Evolutionary conservation across 148 eudicot species (phyloP).

Genomic region (Rheum nobile): DNA sequence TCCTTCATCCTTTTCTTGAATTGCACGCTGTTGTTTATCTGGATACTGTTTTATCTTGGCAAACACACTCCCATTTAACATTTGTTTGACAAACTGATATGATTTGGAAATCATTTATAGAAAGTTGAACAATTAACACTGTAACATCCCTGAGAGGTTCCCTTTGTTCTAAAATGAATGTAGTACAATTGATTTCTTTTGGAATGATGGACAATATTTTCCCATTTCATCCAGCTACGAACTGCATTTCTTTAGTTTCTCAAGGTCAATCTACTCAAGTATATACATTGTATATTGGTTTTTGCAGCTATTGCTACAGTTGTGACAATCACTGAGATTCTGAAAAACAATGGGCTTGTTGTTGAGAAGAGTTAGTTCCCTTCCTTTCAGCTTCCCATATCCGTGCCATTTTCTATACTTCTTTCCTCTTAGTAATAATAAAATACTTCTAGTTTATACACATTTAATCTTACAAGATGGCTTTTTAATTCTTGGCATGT

Average conservation of each 20-base stretch:
- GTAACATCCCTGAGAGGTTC: not conserved
- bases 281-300: not conserved
- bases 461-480: not conserved
- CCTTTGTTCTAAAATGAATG: not conserved
- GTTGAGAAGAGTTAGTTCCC: conserved; percentile 48
- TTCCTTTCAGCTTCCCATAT: not conserved
- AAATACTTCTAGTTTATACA: not conserved
- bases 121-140: not conserved
- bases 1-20: not conserved
- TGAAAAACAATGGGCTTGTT: conserved; percentile 68
- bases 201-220: not conserved
- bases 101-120: not conserved
- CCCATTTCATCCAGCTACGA: not conserved
- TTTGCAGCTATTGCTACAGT: conserved; percentile 76
- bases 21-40: not conserved
- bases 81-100: not conserved
- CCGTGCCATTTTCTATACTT: not conserved
- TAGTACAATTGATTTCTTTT: too few relatives aligned
- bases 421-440: not conserved
- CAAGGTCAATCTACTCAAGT: not conserved
- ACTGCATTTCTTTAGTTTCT: not conserved
- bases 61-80: not conserved
- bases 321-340: conserved; percentile 58
- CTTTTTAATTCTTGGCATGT: not conserved
- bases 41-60: not conserved